Evolutionary conservation across 305 asterid genomes (phyloP).

Genomic region (Plantago coronopus): DNA sequence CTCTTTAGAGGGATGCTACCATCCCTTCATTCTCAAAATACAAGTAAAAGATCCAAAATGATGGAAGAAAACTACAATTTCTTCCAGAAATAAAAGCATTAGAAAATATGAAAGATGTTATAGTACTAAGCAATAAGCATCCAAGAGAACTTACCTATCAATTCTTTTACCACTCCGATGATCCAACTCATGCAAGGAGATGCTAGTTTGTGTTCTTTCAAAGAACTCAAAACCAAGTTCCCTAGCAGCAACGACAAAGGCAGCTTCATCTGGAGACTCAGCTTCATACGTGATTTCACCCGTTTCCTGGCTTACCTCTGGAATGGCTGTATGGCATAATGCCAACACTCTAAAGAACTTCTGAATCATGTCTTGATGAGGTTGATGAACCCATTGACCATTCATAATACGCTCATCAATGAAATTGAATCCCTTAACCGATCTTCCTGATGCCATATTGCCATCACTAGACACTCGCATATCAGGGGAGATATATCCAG

Average conservation of each 20-base stretch:
- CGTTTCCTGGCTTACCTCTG: constrained; percentile 61
- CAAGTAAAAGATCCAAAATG: too few species aligned
- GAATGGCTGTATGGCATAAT: constrained; percentile 91
- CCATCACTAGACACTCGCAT: constrained; percentile 24
- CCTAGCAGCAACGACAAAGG: constrained; percentile 90
- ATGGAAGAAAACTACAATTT: too few species aligned
- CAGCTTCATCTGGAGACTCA: constrained; percentile 98
- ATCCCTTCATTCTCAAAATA: too few species aligned
- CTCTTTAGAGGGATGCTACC: too few species aligned
- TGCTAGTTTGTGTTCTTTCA: constrained; percentile 76
- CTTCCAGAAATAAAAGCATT: too few species aligned
- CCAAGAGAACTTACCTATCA: constrained; percentile 55
- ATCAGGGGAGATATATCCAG: constrained; percentile 28
- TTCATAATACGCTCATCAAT: constrained; percentile 76
- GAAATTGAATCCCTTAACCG: constrained; percentile 86
- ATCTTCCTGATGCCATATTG: constrained; percentile 23
- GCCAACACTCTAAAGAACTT: constrained; percentile 82
- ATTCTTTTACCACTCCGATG: constrained; percentile 43
- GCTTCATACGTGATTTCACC: constrained; percentile 81
- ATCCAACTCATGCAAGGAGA: constrained; percentile 75
- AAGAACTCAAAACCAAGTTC: constrained; percentile 89
- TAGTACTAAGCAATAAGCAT: constrained; percentile 12
- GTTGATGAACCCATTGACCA: constrained; percentile 76
- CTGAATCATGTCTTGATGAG: constrained; percentile 56
- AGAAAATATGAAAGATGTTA: constrained; percentile 1